Evolutionary conservation across 2,329 filamentous ascomycete genomes (phyloP).

Genomic region (Fusarium pininemorale): DNA sequence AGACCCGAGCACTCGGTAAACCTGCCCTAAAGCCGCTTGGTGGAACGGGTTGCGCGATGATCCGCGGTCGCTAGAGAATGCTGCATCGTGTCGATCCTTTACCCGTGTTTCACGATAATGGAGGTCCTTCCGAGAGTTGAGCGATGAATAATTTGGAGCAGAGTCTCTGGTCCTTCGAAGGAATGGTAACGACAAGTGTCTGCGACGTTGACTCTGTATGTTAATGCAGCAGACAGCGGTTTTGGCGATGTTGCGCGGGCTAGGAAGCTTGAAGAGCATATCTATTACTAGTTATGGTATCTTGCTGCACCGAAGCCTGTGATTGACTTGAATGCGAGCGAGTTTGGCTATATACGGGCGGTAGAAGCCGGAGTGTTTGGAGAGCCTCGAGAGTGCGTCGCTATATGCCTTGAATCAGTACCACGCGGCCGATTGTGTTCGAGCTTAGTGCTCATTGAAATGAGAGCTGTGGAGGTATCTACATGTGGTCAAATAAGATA

Average conservation of each 20-base stretch:
- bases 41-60: not conserved
- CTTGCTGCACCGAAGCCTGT: rapidly evolving
- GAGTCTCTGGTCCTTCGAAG: rapidly evolving
- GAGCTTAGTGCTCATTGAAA: not conserved
- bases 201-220: no score
- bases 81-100: not conserved
- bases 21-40: not conserved
- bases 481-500: no score
- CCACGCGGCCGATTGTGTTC: not conserved
- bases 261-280: not conserved
- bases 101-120: not conserved
- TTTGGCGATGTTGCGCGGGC: rapidly evolving
- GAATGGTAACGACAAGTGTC: not conserved
- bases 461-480: no score
- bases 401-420: not conserved
- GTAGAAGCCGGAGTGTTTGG: not conserved
- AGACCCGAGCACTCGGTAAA: not conserved
- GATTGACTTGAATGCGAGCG: rapidly evolving
- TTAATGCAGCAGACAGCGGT: not conserved
- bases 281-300: rapidly evolving
- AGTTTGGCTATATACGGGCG: rapidly evolving
- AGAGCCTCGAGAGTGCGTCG: not conserved
- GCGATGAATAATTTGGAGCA: no score
- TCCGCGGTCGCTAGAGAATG: not conserved
- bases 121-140: not conserved